Evolutionary conservation across 129 eudicot species (phyloP), one percentile per base, ranked within the genome.

Genomic region (Sambucus nigra): DNA sequence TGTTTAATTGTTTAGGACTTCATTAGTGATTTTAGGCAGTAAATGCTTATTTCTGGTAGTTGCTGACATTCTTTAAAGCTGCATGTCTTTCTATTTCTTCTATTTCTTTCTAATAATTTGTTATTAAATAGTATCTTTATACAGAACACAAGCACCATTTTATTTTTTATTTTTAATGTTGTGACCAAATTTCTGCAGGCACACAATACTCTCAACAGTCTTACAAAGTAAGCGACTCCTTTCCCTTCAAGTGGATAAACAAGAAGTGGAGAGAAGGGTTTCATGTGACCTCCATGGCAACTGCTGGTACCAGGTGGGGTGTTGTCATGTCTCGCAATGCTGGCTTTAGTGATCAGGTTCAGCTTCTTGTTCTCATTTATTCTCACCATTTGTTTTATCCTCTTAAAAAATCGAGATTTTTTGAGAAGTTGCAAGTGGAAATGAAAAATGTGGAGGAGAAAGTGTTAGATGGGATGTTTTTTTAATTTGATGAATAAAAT

Each of bases 201-300:
- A 81, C 86, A 25, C 81, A 69, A 21, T 86, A 74, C 61, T 66
- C 79, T 40, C 95, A 86, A 55, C 95, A 86, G 62, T 86, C 95
- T 0, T 86, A 86, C 61, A 86, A 86, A 81, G 91, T 86, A 18
- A 81, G 95, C 10, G 95, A 86, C 14, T 78, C 95, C 0, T 86
- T 86, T 66, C 95, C 95, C 18, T 86, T 72, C 60, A 85, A 85
- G 75, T 85, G 94, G 94, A 84, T 84, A 32, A 84, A 73, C 74
- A 84, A 84, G 82, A 84, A 84, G 50, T 84, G 94, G 94, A 80
- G 76, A 51, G 91, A 86, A 72, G 95, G 91, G 51, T 86, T 86
- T 47, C 83, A 80, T 54, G 95, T 86, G 53, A 86, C 95, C 17
- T 81, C 95, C 35, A 86, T 86, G 95, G 95, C 95, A 6, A 86